Base-by-base conservation (phyloP, 228 moss, liverwort and hornwort genomes). In the Sphagnum magellanicum region DNA sequence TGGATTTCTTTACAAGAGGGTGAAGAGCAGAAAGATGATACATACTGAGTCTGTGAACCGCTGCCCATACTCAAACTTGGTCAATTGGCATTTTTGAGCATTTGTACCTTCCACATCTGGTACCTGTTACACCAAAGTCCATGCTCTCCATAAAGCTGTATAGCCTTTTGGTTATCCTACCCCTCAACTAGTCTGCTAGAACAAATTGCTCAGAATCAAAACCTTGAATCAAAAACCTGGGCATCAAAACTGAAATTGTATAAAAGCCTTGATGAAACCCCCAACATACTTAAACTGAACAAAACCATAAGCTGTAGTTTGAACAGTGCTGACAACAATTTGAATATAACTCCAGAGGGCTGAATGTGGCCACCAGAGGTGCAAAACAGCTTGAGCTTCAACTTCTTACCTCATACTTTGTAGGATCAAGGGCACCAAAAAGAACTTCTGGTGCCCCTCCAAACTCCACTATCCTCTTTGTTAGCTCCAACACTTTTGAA, bases 51-150 rank as follows among this genome's bases (percentile, higher is more conserved):
- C 78, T 51, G 78, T 72, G 70, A 98, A 98, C 60, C 92, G 79
- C 50, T 82, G 80, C 50, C 98, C 98, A 63, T 81, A 85, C n/a
- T 91, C 82, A 53, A 85, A 98, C 76, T 92, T 93, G 59, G 98
- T 89, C 71, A 98, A 68, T 57, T 16, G 74, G 79, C 98, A 98
- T 11, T 58, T 76, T 61, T 89, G 75, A 65, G 82, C 77, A 52
- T 69, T 72, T 63, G 87, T 78, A 32, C 88, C 85, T 68, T 98
- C 90, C 58, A 98, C 85, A 64, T 93, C 90, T 15, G 97, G 97
- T 57, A 97, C 85, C 92, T 92, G 81, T 47, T 65, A 60, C 63
- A 73, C 52, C n/a, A 60, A 78, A 48, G 64, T 49, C 8, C 48
- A 6, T 15, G 15, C 12, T 60, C 2, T 32, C 32, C 32, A 32